Evolutionary conservation across 805 yeast genomes (phyloP).

Genomic region (Candida fluviatilis): DNA sequence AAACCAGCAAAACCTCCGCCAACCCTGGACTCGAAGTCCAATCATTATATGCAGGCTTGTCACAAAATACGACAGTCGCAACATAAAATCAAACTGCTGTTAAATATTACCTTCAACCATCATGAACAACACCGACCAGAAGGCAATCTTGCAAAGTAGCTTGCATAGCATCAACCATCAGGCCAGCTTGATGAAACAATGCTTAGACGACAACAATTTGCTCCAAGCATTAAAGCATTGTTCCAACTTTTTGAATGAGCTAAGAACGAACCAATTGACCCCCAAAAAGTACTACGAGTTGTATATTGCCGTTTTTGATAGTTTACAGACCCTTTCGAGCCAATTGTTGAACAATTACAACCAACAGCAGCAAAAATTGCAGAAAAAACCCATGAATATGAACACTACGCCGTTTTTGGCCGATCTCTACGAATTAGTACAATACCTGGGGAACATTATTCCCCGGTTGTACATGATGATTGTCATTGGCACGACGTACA

Average conservation of each 20-base stretch:
- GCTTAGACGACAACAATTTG: slow-evolving; percentile 60
- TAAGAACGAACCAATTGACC: slow-evolving; percentile 67
- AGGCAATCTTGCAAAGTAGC: slow-evolving; percentile 21
- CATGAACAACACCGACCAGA: slow-evolving; percentile 6
- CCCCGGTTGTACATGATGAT: slow-evolving; percentile 94
- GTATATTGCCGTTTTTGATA: slow-evolving; percentile 80
- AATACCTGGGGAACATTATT: slow-evolving; percentile 88
- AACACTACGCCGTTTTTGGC: slow-evolving; percentile 47
- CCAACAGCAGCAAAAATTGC: slow-evolving; percentile 46
- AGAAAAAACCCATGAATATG: slow-evolving; percentile 18
- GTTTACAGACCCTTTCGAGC: slow-evolving; percentile 61
- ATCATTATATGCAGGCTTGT: too few relatives aligned
- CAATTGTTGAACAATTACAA: slow-evolving; percentile 67
- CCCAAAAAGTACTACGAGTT: slow-evolving; percentile 94
- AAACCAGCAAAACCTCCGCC: too few relatives aligned
- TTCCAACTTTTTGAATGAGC: slow-evolving; percentile 73
- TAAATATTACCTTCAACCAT: too few relatives aligned
- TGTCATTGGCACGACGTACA: slow-evolving; percentile 87
- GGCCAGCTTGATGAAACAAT: slow-evolving; percentile 68
- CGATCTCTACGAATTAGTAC: slow-evolving; percentile 90
- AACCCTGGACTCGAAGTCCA: too few relatives aligned
- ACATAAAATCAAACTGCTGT: too few relatives aligned
- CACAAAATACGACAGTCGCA: too few relatives aligned
- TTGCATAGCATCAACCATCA: slow-evolving; percentile 58
- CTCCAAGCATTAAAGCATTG: slow-evolving; percentile 90